Evolutionary conservation across 768 basidiomycete genomes (phyloP).

Genomic region (Boletus sp.): DNA sequence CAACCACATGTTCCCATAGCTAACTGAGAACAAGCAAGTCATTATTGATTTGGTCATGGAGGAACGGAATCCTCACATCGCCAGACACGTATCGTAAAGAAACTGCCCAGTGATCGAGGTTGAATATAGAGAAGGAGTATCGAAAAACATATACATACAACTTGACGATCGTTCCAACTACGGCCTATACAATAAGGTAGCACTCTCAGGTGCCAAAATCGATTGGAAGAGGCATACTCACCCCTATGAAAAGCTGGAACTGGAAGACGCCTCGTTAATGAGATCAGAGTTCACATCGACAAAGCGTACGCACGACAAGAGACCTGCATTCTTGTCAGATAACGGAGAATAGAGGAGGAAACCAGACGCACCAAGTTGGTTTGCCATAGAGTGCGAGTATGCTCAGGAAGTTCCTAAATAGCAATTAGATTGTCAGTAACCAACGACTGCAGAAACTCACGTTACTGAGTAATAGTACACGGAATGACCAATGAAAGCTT

Average conservation of each 20-base stretch:
- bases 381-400: conserved; percentile 35
- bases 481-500: conserved; percentile 49
- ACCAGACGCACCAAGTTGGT: conserved; percentile 43
- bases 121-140: background rate
- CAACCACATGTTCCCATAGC: conserved; percentile 47
- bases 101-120: conserved; percentile 30
- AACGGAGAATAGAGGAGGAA: background rate
- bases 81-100: conserved; percentile 62
- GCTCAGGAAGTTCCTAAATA: conserved; percentile 41
- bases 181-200: conserved; percentile 35
- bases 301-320: conserved; percentile 41
- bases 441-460: conserved; percentile 34
- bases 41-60: background rate
- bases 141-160: conserved; percentile 35
- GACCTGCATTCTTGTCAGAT: conserved; percentile 40
- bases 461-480: conserved; percentile 55
- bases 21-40: conserved; percentile 40
- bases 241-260: conserved; percentile 46
- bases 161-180: conserved; percentile 59
- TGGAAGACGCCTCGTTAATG: conserved; percentile 10
- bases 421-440: conserved; percentile 2
- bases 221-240: conserved; percentile 17
- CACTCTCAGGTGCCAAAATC: conserved; percentile 1
- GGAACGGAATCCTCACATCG: conserved; percentile 43
- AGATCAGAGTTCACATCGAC: conserved; percentile 2